Base-by-base conservation (phyloP, 441 rosid genomes). In the Jatropha podagrica region DNA sequence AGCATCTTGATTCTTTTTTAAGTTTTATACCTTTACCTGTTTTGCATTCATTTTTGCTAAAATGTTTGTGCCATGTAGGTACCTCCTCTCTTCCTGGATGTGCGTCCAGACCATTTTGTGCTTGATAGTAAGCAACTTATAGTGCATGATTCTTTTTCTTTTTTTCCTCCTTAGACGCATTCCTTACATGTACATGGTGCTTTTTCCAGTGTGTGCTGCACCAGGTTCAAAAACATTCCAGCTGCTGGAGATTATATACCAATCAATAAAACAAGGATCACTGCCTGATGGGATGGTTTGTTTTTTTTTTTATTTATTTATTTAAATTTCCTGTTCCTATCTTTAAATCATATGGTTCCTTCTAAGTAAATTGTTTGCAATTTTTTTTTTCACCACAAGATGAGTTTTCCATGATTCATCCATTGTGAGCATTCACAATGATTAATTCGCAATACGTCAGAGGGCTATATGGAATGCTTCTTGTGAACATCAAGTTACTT, bases 151-250 rank as follows among this genome's bases (percentile, higher is more conserved):
- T 67, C 51, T 67, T 63, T 54, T 41, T 74, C 60, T 51, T 11
- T 48, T 23, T 2, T 17, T 14, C 26, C 44, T 41, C 41, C 63
- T 20, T 12, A 40, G 15, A 26, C 17, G 7, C 38, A 55, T 63
- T 71, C 26, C 68, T 66, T 38, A 12, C 48, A 18, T 17, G 15
- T 49, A 15, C 51, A 46, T 72, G 26, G 27, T 52, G 44, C 56
- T 26, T 77, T 74, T 44, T 77, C 81, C 83, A 96, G 99, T 94
- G 97, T 96, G 97, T 81, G 98, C 98, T 73, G 99, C 97, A 61
- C 99, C 98, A 23, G 98, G 99, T 73, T 94, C 98, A 77, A 96
- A 96, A 85, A 94, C 98, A 65, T 96, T 94, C 78, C 99, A 96
- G 78, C 83, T 96, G 86, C 97, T 96, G 77, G 97, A 94, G 87